Conservation (phyloP, 2,329 filamentous ascomycete species). For the Pseudocercospora eumusae region DNA sequence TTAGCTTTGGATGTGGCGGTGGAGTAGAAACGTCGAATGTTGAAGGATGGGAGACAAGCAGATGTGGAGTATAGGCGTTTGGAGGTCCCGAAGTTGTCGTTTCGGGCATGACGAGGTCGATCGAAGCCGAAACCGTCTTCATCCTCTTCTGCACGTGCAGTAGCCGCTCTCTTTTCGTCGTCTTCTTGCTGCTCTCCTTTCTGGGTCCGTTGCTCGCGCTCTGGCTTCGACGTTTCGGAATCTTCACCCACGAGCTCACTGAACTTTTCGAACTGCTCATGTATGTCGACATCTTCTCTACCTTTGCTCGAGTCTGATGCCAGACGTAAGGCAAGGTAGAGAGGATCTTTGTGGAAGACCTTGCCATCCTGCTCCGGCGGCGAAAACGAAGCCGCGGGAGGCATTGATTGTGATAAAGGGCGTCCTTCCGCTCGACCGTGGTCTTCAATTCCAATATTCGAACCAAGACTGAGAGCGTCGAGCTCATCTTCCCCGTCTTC, state of each 20-base stretch:
- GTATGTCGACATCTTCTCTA: slow-evolving; percentile 14
- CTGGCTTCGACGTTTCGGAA: neutral
- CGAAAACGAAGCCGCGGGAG: neutral
- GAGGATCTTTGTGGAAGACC: slow-evolving; percentile 1
- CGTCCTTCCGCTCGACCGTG: neutral
- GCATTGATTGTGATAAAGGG: slow-evolving; percentile 1
- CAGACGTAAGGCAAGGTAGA: slow-evolving; percentile 12
- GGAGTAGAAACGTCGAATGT: slow-evolving; percentile 13
- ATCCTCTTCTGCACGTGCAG: slow-evolving; percentile 16
- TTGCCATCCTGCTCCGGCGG: neutral
- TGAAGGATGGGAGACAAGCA: neutral
- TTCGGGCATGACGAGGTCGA: slow-evolving; percentile 3
- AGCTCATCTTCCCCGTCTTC: neutral
- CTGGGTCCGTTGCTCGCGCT: neutral
- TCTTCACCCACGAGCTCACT: neutral
- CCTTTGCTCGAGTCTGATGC: slow-evolving; percentile 12
- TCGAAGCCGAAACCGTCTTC: slow-evolving; percentile 23
- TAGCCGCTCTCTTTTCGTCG: neutral
- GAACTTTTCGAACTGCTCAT: neutral
- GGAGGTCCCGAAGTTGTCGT: neutral
- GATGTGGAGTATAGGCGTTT: slow-evolving; percentile 21
- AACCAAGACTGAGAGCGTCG: slow-evolving; percentile 2
- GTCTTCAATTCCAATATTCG: neutral
- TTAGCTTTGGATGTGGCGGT: neutral
- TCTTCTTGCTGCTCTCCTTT: neutral